These are phyloP conservation scores for Westerdykella ornata DNA, from an alignment of 2,329 filamentous ascomycete genomes.

Conservation along the genomic window DNA sequence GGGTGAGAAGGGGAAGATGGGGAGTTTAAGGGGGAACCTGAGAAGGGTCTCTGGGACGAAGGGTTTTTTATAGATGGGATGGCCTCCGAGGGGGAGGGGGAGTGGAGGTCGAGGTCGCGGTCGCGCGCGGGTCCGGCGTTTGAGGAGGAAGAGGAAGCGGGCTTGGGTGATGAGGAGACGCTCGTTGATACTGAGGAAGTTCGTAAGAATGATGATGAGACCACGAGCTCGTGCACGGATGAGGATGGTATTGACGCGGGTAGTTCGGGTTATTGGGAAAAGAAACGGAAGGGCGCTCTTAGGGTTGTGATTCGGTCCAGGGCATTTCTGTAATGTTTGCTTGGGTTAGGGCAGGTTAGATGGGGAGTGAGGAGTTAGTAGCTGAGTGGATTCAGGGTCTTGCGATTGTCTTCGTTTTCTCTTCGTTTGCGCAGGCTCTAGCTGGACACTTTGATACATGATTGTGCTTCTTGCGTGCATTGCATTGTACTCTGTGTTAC, in stretches of 20 bases:
- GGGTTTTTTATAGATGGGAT: conserved; percentile 46
- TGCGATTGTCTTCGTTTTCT: no score
- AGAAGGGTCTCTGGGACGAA: conserved; percentile 43
- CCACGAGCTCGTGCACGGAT: conserved; percentile 9
- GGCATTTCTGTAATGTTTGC: conserved; percentile 27
- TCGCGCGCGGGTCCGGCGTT: conserved; percentile 14
- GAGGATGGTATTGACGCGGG: conserved; percentile 10
- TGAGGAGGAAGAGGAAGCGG: conserved; percentile 19
- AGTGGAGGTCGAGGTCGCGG: conserved; percentile 31
- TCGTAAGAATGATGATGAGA: conserved; percentile 12
- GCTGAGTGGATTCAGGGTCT: no score
- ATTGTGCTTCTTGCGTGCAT: no score
- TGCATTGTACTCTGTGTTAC: no score
- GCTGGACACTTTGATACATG: no score
- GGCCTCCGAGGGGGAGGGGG: conserved; percentile 26
- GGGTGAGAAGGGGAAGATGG: conserved; percentile 29
- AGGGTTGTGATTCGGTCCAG: conserved; percentile 29
- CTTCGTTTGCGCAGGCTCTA: no score
- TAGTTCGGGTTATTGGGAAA: no score
- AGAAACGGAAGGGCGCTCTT: conserved; percentile 25
- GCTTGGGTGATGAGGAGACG: conserved; percentile 7
- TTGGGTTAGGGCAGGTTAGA: no score
- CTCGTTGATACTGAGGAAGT: conserved; percentile 15
- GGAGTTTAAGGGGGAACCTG: conserved; percentile 27
- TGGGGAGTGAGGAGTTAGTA: no score